phyloP scores from a whole-genome alignment of 2,329 filamentous ascomycete genomes.

The Dactylellina parvicollis region DNA sequence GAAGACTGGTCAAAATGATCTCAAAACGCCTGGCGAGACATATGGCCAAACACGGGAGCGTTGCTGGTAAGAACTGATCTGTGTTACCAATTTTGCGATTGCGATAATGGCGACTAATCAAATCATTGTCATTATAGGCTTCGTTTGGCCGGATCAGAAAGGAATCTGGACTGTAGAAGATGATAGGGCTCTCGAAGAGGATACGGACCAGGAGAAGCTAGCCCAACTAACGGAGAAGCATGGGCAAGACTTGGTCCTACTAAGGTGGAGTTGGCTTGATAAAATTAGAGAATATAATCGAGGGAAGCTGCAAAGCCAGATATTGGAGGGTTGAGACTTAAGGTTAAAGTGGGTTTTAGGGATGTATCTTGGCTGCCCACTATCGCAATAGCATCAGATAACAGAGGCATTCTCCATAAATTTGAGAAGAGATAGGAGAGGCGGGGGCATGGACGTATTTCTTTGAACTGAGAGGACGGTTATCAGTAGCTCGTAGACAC shows the following conservation, averaged over 20 bases:
- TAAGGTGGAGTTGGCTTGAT: slow-evolving; percentile 17
- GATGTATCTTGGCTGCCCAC: too few relatives aligned
- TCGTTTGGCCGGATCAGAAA: slow-evolving; percentile 15
- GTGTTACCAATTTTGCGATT: neutral
- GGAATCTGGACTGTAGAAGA: slow-evolving; percentile 37
- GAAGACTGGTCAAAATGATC: slow-evolving; percentile 11
- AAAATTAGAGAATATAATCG: neutral
- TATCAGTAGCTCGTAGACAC: too few relatives aligned
- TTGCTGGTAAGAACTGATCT: slow-evolving; percentile 1
- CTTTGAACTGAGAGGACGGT: too few relatives aligned
- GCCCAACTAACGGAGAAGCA: slow-evolving; percentile 4
- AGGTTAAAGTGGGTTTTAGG: neutral
- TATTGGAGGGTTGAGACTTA: neutral
- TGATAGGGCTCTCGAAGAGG: slow-evolving; percentile 12
- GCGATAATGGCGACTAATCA: neutral
- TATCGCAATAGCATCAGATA: too few relatives aligned
- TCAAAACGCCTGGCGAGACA: neutral
- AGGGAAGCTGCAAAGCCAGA: neutral
- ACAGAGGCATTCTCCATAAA: too few relatives aligned
- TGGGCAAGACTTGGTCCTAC: slow-evolving; percentile 6
- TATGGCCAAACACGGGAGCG: neutral
- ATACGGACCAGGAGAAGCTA: neutral
- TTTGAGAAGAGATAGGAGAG: too few relatives aligned
- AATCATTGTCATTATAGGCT: neutral
- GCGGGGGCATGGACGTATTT: too few relatives aligned